These are phyloP conservation scores for Epichloe brachyelytri DNA, from an alignment of 2,329 filamentous ascomycete species.

Conservation along the genomic window DNA sequence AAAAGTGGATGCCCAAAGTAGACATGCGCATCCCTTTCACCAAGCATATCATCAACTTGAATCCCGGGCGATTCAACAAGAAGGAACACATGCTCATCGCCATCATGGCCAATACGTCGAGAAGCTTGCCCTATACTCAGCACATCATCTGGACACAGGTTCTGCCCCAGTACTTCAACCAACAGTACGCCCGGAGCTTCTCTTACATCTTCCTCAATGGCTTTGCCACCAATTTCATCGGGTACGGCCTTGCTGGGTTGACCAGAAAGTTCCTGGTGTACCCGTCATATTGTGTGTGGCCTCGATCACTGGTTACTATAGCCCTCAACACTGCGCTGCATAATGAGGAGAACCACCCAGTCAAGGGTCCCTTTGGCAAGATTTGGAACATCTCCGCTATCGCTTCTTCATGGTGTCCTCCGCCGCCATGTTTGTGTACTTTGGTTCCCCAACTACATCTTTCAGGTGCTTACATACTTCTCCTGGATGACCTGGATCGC, in stretches of 20 bases:
- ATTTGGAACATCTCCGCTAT: slow-evolving; percentile 30
- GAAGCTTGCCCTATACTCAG: slow-evolving; percentile 39
- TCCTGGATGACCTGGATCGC: slow-evolving; percentile 42
- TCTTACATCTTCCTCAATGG: slow-evolving; percentile 43
- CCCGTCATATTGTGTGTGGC: slow-evolving; percentile 41
- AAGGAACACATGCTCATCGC: slow-evolving; percentile 51
- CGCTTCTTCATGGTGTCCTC: slow-evolving; percentile 33
- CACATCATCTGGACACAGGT: slow-evolving; percentile 42
- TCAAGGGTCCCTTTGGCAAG: slow-evolving; percentile 17
- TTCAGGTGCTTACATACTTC: slow-evolving; percentile 33
- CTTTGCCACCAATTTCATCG: slow-evolving; percentile 42
- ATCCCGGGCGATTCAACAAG: slow-evolving; percentile 43
- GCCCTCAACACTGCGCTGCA: slow-evolving; percentile 38
- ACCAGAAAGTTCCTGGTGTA: slow-evolving; percentile 38
- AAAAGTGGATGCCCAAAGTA: slow-evolving; percentile 36
- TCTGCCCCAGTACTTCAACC: slow-evolving; percentile 40
- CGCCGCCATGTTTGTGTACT: slow-evolving; percentile 36
- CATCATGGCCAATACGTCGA: slow-evolving; percentile 48
- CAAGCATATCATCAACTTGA: slow-evolving; percentile 27
- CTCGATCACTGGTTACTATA: slow-evolving; percentile 35
- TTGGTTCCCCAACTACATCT: slow-evolving; percentile 41
- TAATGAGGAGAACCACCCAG: slow-evolving; percentile 20
- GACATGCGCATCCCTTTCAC: slow-evolving; percentile 30
- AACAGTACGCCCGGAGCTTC: slow-evolving; percentile 37
- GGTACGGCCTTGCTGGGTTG: slow-evolving; percentile 41